Base-by-base conservation (phyloP, 352 stramenopile genomes). In the Phytophthora idaei region DNA sequence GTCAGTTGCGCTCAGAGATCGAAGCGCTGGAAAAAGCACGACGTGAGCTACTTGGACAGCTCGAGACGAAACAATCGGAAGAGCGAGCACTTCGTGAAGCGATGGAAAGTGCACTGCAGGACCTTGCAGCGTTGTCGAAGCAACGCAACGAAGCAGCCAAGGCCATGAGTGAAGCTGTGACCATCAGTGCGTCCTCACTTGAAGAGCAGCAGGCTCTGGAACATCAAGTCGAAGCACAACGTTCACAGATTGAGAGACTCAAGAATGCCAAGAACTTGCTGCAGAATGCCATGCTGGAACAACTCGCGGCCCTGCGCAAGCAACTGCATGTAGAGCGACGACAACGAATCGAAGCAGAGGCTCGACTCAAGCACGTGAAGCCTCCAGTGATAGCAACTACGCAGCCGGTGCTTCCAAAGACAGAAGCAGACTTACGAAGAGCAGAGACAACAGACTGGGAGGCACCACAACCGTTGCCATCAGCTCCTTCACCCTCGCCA, bases 121-220 rank as follows among this genome's bases (percentile, higher is more conserved):
- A 95, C 39, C 51, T 95, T 1, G 73, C 87, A 28, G 72, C 61
- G 1, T 60, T 95, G 14, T 92, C 87, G 1, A 74, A 75, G 12
- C 85, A 95, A 50, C 82, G 87, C 29, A 94, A 95, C 42, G 85
- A 95, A 27, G 87, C 83, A 0, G 81, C 86, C 0, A 85, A 84
- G 15, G 85, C 87, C 0, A 94, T 95, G 87, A 93, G 92, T 52
- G 87, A 94, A 51, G 87, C 87, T 21, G 85, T 95, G 37, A 89
- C 81, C 7, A 92, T 94, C 61, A 93, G 84, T 48, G 87, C 85
- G 14, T 91, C 81, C 7, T 90, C 87, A 0, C 61, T 95, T 0
- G 85, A 95, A 31, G 87, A 95, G 55, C 87, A 95, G 41, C 83
- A 94, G 47, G 67, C 73, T 3, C 69, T 95, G 7, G 81, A 89